Base-by-base conservation (phyloP, 306 rosid species). In the Vigna reflexopilosa region DNA sequence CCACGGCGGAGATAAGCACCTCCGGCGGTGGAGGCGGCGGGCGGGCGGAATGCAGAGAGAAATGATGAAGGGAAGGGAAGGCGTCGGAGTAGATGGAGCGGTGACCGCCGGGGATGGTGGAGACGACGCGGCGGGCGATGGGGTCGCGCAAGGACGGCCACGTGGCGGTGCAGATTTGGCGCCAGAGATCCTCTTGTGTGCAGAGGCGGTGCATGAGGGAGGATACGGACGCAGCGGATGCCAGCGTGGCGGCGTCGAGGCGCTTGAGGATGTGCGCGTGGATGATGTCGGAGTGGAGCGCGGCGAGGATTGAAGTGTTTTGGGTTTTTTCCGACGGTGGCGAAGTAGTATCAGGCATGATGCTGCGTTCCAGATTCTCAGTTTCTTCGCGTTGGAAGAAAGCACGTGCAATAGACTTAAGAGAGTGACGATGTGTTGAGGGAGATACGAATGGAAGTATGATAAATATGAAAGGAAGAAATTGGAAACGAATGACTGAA, bases 81-180 rank as follows among this genome's bases (percentile, higher is more conserved):
- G 90, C 86, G 67, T 89, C 95, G 57, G 90, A 87, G 87, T 80
- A 94, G 64, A 94, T 66, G 0, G 97, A 87, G 1, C 89, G 93
- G 92, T 94, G 81, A n/a, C 89, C 88, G 17, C 63, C 40, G 2
- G 93, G 93, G 82, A 91, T 83, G 7, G 84, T 38, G 85, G 89
- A 81, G 73, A 93, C 84, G 77, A 79, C 58, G 24, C 62, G 70
- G 47, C 62, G 4, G 10, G 81, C 69, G 6, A 16, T 52, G 1
- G 90, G 81, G 36, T 91, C 77, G 3, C 24, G 10, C 8, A 79
- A 34, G 0, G 98, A 90, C 0, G 98, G 98, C 97, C 98, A 94
- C 26, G 77, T 76, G 76, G 90, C 5, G 44, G 79, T 11, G 82
- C 91, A 87, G 11, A 87, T 78, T 7, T 81, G 63, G 4, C 80